phyloP scores from a whole-genome alignment of 1,284 basidiomycete species.

The Athelia psychrophila region DNA sequence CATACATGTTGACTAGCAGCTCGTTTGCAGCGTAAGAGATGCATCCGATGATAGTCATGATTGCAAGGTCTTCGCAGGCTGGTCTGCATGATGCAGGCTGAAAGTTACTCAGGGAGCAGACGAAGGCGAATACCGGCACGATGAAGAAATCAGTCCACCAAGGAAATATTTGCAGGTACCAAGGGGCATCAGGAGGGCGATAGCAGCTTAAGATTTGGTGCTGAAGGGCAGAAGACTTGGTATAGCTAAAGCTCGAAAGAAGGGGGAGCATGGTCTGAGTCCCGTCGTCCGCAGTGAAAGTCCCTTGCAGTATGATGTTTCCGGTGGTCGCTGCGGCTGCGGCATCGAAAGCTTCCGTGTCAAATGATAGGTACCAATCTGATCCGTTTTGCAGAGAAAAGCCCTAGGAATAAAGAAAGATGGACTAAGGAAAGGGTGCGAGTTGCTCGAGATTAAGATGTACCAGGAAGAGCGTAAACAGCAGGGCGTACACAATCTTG shows the following conservation, averaged over 20 bases:
- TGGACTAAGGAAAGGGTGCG: not conserved
- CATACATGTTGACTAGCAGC: conserved; percentile 76
- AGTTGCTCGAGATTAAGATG: not conserved
- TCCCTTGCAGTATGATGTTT: conserved; percentile 57
- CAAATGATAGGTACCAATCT: conserved; percentile 80
- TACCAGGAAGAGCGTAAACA: conserved; percentile 78
- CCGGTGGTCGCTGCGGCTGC: conserved; percentile 51
- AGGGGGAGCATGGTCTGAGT: conserved; percentile 33
- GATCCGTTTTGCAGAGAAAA: conserved; percentile 89
- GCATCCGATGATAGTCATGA: conserved; percentile 87
- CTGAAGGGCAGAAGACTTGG: conserved; percentile 41
- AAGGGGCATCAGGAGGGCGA: conserved; percentile 60
- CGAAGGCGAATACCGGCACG: conserved; percentile 78
- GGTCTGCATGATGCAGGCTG: conserved; percentile 61
- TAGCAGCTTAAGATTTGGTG: conserved; percentile 68
- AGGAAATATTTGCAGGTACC: conserved; percentile 81
- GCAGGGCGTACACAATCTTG: conserved; percentile 88
- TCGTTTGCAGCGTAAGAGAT: conserved; percentile 76
- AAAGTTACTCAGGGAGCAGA: conserved; percentile 74
- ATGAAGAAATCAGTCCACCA: conserved; percentile 75
- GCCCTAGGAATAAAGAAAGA: conserved; percentile 36
- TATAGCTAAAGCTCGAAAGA: conserved; percentile 75
- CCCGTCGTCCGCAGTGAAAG: conserved; percentile 64
- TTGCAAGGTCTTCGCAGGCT: conserved; percentile 57
- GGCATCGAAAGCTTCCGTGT: conserved; percentile 53